Percentiles rank a stretch among this genome's conserved stretches.
Conservation (phyloP, 2,329 filamentous ascomycete genomes). For the Cryphonectria carpinicola region DNA sequence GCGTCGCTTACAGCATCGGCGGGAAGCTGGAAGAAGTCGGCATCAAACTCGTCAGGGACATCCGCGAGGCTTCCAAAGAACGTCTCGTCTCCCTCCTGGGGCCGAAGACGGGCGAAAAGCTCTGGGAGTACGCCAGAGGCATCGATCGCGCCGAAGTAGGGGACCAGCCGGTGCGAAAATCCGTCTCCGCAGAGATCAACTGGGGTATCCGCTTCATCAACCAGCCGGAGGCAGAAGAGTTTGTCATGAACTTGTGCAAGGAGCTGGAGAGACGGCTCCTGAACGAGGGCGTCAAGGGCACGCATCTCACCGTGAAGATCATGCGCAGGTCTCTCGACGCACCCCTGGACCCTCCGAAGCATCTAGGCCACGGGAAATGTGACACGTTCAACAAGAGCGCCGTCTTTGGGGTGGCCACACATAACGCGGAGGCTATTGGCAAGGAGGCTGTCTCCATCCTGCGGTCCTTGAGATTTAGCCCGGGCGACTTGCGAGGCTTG, state of each 20-base stretch:
- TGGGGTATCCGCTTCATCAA: constrained; percentile 97
- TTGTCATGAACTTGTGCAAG: constrained; percentile 80
- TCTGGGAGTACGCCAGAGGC: constrained; percentile 88
- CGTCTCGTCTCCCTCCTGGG: constrained; percentile 74
- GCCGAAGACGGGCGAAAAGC: constrained; percentile 88
- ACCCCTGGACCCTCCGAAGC: constrained; percentile 88
- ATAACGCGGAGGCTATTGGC: constrained; percentile 69
- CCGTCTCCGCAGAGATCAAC: constrained; percentile 94
- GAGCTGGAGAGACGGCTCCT: constrained; percentile 81
- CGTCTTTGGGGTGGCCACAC: constrained; percentile 81
- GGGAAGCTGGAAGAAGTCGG: constrained; percentile 87
- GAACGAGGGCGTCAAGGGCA: constrained; percentile 84
- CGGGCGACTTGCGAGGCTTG: constrained; percentile 89
- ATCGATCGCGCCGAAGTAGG: constrained; percentile 87
- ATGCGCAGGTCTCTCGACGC: constrained; percentile 88
- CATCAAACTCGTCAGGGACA: constrained; percentile 79
- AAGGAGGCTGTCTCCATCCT: constrained; percentile 87
- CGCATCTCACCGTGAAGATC: constrained; percentile 89
- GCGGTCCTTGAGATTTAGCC: constrained; percentile 79
- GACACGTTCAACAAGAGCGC: constrained; percentile 92
- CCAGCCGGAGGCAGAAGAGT: constrained; percentile 91
- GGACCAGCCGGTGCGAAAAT: constrained; percentile 84
- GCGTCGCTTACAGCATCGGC: constrained; percentile 88
- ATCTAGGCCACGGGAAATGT: constrained; percentile 93
- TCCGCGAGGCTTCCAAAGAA: constrained; percentile 77